Base-by-base conservation (phyloP, 2,329 filamentous ascomycete species). In the Colletotrichum sp. region DNA sequence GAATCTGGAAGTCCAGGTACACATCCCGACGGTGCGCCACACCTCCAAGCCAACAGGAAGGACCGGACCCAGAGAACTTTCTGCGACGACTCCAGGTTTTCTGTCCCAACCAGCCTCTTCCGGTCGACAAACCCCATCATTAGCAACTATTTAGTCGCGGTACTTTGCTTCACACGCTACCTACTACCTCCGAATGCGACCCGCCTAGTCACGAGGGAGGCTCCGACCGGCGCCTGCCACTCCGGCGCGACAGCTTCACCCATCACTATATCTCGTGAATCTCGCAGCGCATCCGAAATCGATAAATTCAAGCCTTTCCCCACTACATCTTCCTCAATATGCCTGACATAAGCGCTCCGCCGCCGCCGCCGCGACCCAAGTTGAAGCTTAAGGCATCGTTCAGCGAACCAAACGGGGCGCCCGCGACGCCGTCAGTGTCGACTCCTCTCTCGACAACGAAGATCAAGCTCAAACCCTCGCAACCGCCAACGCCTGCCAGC, bases 391-490 rank as follows among this genome's bases (percentile, higher is more conserved):
- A 74, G 24, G 34, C 75, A 43, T 76, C 73, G 8, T 78, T 76
- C 29, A 76, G 68, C 67, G 74, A 77, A 65, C 70, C 36, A 61
- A 77, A 69, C 33, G 73, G 36, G 54, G 70, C 67, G 62, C 75
- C 70, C 47, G 73, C 70, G 62, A 76, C 70, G 21, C 71, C 67
- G 36, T 76, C 77, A n/a, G 66, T 69, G 6, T 73, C 75, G 16
- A 76, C 78, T 5, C 75, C 77, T 5, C 69, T 66, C 33, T 72
- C 77, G 12, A 72, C 72, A 13, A 76, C 72, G 59, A 87, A 86
- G 78, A 82, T 87, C 76, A 86, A 85, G 73, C 78, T 86, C 36
- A 83, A 80, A 61, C 79, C 82, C 16, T 84, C 84, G 47, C 82
- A 83, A 73, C 83, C 84, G 7, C 74, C 82, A 4, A 85, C 83